These are phyloP conservation scores for Sarocladium oryzae DNA, from an alignment of 2,329 filamentous ascomycete genomes.

Conservation along the genomic window DNA sequence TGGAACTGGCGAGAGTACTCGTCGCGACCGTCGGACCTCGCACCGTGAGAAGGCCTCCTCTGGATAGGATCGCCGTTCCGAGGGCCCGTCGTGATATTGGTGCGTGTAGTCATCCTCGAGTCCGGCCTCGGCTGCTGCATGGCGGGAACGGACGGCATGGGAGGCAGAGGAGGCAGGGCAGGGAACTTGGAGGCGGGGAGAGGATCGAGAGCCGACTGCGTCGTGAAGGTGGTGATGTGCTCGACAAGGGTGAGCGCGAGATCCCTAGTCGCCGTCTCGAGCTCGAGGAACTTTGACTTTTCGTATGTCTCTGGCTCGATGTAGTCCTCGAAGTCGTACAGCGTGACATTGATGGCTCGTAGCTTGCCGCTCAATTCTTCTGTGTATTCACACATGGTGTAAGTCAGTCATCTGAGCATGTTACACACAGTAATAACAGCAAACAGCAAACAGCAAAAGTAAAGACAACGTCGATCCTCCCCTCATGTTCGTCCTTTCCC, in stretches of 20 bases:
- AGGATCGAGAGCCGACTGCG: constrained; percentile 8
- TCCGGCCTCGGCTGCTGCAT: not conserved
- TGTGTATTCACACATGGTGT: not conserved
- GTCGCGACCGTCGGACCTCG: not conserved
- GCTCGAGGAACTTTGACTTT: constrained; percentile 25
- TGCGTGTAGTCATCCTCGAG: constrained; percentile 3
- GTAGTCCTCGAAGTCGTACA: constrained; percentile 39
- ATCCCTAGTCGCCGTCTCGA: constrained; percentile 32
- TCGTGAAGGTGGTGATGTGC: constrained; percentile 22
- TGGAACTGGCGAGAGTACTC: not conserved
- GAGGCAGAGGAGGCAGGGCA: constrained; percentile 10
- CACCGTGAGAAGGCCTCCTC: not conserved
- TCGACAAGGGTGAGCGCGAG: constrained; percentile 35
- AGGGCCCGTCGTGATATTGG: not conserved
- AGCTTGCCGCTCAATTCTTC: not conserved
- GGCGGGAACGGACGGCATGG: not conserved
- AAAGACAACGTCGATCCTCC: no score
- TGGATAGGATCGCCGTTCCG: not conserved
- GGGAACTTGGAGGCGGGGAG: constrained; percentile 4
- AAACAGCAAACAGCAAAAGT: no score
- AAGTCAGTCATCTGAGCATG: constrained; percentile 10
- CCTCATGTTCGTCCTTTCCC: no score
- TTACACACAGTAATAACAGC: no score
- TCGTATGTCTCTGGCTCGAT: constrained; percentile 31
- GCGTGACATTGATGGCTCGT: constrained; percentile 30